Evolutionary conservation across 805 yeast species (phyloP), one percentile per base, ranked within the genome.

Genomic region (Kodamaea leandrae): DNA sequence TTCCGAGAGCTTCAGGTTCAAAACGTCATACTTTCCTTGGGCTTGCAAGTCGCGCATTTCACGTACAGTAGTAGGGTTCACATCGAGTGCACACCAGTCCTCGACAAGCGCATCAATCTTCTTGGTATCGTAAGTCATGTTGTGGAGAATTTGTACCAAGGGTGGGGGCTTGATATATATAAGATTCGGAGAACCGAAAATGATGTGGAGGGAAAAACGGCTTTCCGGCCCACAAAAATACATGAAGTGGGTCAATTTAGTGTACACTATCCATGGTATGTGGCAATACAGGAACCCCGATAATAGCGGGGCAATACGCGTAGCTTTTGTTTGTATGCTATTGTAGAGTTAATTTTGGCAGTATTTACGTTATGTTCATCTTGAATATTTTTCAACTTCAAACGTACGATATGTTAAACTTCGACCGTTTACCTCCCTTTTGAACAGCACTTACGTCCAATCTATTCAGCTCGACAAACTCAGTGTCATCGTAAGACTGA

Each of bases 11-110:
- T 84, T 68, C 27, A 57, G 55, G 33, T 75, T 77, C 27, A 88
- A 66, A 39, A 67, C 78, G 0, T 54, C 61, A 50, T 64, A 61
- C 44, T 78, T 55, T 2, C 60, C 49, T 0, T 48, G 44, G 1
- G 55, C 53, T 10, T 71, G 68, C 5, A 86, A 68, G 1, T 58
- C 51, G 14, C 55, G 45, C 27, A 87, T 80, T 55, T 86, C 85
- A 4, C 66, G 46, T 34, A 82, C 66, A 2, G 95, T 78, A 54
- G 46, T 63, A 39, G 57, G 66, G 60, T 58, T 67, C 13, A 54
- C 49, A 42, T 69, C 75, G 7, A 69, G 41, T 3, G 52, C 50
- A 14, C 64, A 45, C 74, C 75, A 69, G 34, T 64, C 49, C 3
- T 55, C 45, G 4, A 63, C 72, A 19, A 64, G 49, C 5, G 33